Evolutionary conservation across 192 early-diverging fungal genomes (phyloP).

Genomic region (Rhizophagus clarus): DNA sequence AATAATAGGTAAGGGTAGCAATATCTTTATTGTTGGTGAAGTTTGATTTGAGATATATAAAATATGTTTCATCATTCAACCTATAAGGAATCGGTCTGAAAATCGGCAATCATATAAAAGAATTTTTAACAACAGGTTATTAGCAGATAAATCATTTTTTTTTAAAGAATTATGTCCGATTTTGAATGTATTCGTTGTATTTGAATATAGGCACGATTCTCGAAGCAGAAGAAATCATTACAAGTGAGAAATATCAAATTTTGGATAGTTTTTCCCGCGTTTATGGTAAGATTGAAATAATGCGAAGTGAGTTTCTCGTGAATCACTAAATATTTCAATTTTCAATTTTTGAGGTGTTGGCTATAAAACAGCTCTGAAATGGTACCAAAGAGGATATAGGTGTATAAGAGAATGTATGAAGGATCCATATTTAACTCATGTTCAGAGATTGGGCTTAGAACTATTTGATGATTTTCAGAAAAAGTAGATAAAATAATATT

Average conservation of each 20-base stretch:
- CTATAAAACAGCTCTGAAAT: slow-evolving; percentile 19
- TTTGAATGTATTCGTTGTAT: neutral
- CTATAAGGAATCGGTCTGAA: slow-evolving; percentile 35
- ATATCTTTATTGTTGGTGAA: slow-evolving; percentile 2
- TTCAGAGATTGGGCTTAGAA: slow-evolving; percentile 32
- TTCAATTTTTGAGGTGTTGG: slow-evolving; percentile 29
- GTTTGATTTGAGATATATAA: neutral
- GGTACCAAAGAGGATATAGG: slow-evolving; percentile 39
- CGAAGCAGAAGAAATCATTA: slow-evolving; percentile 30
- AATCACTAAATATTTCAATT: neutral
- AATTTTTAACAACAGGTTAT: slow-evolving; percentile 18
- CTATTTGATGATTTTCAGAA: slow-evolving; percentile 35
- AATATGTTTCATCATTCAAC: neutral
- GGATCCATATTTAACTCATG: slow-evolving; percentile 28
- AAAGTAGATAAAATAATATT: slow-evolving; percentile 18
- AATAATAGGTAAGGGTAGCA: slow-evolving; percentile 16
- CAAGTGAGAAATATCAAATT: slow-evolving; percentile 23
- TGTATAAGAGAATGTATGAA: slow-evolving; percentile 32
- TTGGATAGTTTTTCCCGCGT: slow-evolving; percentile 30
- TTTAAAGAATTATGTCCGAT: neutral
- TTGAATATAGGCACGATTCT: slow-evolving; percentile 23
- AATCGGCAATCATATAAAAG: slow-evolving; percentile 27
- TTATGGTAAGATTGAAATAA: slow-evolving; percentile 30
- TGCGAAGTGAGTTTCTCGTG: neutral
- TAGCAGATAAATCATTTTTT: neutral